A percentile compares a stretch with the other conserved stretches of the same genome.
Evolutionary conservation across 2,329 filamentous ascomycete genomes (phyloP).

Genomic region (Hypoxylon sp.): DNA sequence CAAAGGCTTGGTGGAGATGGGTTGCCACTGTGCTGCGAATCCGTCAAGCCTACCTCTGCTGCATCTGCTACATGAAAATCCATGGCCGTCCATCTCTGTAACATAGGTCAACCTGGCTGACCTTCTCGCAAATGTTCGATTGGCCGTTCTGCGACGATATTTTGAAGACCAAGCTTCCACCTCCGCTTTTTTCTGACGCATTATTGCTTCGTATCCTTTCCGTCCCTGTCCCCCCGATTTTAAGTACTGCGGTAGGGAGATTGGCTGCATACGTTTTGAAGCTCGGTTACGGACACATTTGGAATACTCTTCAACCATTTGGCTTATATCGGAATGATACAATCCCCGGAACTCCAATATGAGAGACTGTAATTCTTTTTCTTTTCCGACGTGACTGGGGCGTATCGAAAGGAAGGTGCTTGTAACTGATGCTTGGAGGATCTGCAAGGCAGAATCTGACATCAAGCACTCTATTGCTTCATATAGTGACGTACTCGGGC

Average conservation of each 20-base stretch:
- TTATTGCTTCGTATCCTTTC: not conserved
- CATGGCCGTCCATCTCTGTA: not conserved
- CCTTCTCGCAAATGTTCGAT: conserved; percentile 3
- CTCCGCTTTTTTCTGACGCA: not conserved
- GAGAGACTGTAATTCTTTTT: not conserved
- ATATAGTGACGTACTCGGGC: not conserved
- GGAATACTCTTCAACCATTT: not conserved
- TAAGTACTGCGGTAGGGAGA: not conserved
- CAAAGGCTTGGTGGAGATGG: not conserved
- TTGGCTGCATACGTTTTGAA: not conserved
- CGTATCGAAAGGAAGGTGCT: not conserved
- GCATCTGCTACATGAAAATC: conserved; percentile 3
- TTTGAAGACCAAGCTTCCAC: not conserved
- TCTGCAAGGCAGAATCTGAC: not conserved
- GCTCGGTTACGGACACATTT: not conserved
- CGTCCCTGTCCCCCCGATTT: not conserved
- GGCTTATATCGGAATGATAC: not conserved
- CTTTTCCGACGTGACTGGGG: not conserved
- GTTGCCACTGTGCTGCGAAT: conserved; percentile 1
- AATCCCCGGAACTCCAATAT: not conserved
- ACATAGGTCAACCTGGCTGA: not conserved
- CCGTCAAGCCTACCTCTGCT: not conserved
- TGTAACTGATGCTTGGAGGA: not conserved
- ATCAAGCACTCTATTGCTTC: not conserved
- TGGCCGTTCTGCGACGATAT: conserved; percentile 1